These are phyloP conservation scores for Nemania sp. DNA, from an alignment of 2,329 filamentous ascomycete genomes.

Conservation along the genomic window DNA sequence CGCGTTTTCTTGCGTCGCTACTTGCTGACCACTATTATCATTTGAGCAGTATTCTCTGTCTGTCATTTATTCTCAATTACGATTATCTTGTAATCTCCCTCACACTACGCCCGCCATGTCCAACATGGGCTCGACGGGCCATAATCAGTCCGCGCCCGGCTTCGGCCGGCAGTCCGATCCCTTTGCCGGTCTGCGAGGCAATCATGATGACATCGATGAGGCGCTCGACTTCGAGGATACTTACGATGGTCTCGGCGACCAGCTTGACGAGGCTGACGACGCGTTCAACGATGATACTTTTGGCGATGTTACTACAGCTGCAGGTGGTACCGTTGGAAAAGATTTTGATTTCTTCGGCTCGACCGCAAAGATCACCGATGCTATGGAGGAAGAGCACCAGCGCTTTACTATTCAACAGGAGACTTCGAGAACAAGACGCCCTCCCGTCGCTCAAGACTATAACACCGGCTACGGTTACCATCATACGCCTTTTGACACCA, in stretches of 20 bases:
- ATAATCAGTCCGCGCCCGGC: constrained; percentile 71
- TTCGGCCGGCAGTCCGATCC: constrained; percentile 85
- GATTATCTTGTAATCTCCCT: not conserved
- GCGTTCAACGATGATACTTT: constrained; percentile 98
- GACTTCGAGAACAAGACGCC: constrained; percentile 49
- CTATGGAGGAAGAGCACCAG: constrained; percentile 88
- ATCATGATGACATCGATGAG: constrained; percentile 59
- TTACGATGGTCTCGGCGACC: constrained; percentile 90
- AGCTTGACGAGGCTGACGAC: constrained; percentile 89
- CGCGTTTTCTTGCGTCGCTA: not conserved
- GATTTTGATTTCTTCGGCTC: constrained; percentile 98
- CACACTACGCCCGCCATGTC: constrained; percentile 21
- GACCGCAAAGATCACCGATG: constrained; percentile 83
- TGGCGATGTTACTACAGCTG: constrained; percentile 52
- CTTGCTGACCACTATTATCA: constrained; percentile 12
- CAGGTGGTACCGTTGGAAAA: constrained; percentile 67
- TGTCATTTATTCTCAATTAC: not conserved
- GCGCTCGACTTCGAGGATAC: constrained; percentile 88
- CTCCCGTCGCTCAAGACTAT: constrained; percentile 39
- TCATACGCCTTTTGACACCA: constrained; percentile 48
- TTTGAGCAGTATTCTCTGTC: constrained; percentile 6
- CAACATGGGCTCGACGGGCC: constrained; percentile 60
- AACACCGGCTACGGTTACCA: constrained; percentile 42
- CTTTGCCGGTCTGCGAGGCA: constrained; percentile 77
- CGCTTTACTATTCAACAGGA: constrained; percentile 78